Percentiles rank a stretch among this genome's conserved stretches.
These are phyloP conservation scores for Thermochaetoides thermophila DNA, from an alignment of 495 filamentous ascomycete genomes.

Conservation along the genomic window DNA sequence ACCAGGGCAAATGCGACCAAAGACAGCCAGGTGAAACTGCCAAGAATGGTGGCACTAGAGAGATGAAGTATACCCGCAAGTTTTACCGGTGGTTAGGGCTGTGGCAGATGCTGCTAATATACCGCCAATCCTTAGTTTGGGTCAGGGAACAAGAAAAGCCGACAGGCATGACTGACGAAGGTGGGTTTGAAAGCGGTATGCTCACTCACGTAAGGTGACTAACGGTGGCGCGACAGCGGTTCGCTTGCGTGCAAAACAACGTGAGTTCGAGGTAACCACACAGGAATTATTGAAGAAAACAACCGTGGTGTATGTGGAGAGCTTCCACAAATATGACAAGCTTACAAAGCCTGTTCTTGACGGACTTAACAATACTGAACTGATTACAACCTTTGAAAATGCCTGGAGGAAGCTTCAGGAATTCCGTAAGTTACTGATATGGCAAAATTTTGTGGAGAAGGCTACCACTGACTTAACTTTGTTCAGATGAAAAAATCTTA, in stretches of 20 bases:
- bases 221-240: no score
- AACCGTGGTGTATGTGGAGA: constrained; percentile 10
- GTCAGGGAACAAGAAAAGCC: constrained; percentile 3
- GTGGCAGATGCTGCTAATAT: constrained; percentile 17
- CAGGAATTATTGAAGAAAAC: constrained; percentile 7
- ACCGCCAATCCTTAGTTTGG: constrained; percentile 9
- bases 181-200: no score
- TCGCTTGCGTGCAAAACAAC: background rate
- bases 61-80: no score
- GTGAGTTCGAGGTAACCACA: constrained; percentile 9
- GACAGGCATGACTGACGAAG: no score
- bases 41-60: constrained; percentile 1
- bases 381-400: constrained; percentile 5
- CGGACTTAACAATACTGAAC: no score
- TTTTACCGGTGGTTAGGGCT: constrained; percentile 13
- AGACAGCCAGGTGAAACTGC: no score
- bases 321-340: constrained; percentile 12
- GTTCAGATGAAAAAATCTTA: no score
- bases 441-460: no score
- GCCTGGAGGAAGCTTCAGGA: constrained; percentile 5
- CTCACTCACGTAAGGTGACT: no score
- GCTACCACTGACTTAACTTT: constrained; percentile 3
- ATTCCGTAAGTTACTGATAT: constrained; percentile 12
- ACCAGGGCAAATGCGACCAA: no score
- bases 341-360: no score